These are phyloP conservation scores for Aureobasidium melanogenum DNA, from an alignment of 2,329 filamentous ascomycete species.

Conservation along the genomic window DNA sequence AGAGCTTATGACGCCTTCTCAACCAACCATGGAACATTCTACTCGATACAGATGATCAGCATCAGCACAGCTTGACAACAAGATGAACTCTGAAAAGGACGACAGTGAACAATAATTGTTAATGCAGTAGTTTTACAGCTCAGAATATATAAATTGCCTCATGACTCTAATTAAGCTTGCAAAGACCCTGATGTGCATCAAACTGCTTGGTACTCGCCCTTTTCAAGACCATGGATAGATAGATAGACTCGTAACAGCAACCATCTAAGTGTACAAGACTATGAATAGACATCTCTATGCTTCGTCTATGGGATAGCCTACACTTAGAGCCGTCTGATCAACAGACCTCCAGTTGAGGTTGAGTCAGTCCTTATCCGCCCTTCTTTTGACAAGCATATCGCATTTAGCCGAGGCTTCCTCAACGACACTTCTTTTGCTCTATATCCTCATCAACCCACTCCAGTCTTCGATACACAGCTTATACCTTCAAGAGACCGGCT, in stretches of 20 bases:
- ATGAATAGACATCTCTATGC: too few relatives aligned
- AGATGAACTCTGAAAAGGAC: background rate
- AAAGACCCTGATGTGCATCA: background rate
- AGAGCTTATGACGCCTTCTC: background rate
- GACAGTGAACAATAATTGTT: background rate
- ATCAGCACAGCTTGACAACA: background rate
- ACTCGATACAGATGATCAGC: too few relatives aligned
- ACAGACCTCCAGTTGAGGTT: background rate
- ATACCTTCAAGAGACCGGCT: background rate
- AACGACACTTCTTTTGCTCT: background rate
- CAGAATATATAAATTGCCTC: too few relatives aligned
- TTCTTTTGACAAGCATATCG: background rate
- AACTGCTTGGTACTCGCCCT: background rate
- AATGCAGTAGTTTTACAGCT: background rate
- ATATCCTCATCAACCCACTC: background rate
- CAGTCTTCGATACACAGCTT: background rate
- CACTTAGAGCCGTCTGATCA: background rate
- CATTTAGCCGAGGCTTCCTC: constrained; percentile 1
- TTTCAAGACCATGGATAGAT: too few relatives aligned
- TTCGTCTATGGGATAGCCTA: background rate
- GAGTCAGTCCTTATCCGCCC: background rate
- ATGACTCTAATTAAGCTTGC: too few relatives aligned
- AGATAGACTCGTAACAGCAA: background rate
- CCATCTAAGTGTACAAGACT: too few relatives aligned
- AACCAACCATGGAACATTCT: background rate